Percentiles rank a stretch among this genome's conserved stretches.
These are phyloP conservation scores for Rhytidhysteron rufulum DNA, from an alignment of 2,329 filamentous ascomycete genomes.

Conservation along the genomic window DNA sequence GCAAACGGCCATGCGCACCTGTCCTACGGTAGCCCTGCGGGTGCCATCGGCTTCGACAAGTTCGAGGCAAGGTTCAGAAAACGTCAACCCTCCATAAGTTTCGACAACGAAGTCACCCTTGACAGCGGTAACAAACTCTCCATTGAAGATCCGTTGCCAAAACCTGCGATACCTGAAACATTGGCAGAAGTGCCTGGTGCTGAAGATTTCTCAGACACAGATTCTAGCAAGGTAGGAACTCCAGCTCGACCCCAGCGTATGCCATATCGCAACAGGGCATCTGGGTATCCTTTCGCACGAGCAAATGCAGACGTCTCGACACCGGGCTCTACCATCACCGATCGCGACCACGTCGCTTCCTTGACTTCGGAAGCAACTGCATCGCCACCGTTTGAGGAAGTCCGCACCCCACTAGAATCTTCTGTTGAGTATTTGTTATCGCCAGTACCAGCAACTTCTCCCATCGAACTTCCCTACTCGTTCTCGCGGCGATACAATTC, in stretches of 20 bases:
- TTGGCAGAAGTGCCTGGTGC: constrained; percentile 19
- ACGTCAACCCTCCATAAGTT: constrained; percentile 38
- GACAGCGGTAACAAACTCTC: constrained; percentile 37
- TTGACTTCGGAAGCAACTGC: constrained; percentile 41
- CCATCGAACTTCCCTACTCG: constrained; percentile 31
- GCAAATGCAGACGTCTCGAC: constrained; percentile 24
- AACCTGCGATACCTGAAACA: constrained; percentile 15
- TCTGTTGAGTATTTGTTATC: constrained; percentile 31
- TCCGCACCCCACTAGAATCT: constrained; percentile 33
- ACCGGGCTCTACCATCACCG: constrained; percentile 21
- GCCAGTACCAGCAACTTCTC: constrained; percentile 30
- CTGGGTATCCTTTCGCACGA: constrained; percentile 33
- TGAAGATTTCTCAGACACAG: constrained; percentile 29
- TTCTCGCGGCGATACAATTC: constrained; percentile 22
- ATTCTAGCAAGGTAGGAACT: constrained; percentile 26
- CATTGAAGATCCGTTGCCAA: constrained; percentile 36
- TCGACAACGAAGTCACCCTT: constrained; percentile 37
- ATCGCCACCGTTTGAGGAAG: constrained; percentile 36
- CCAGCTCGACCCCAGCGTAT: constrained; percentile 18
- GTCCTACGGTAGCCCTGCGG: constrained; percentile 15
- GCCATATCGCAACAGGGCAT: constrained; percentile 20
- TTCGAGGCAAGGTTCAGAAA: constrained; percentile 26
- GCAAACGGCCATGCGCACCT: constrained; percentile 12
- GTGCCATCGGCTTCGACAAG: constrained; percentile 20
- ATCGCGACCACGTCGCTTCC: constrained; percentile 34